A percentile compares a stretch with the other conserved stretches of the same genome.
Conservation (phyloP, 768 basidiomycete species). For the Filobasidium wieringae region DNA sequence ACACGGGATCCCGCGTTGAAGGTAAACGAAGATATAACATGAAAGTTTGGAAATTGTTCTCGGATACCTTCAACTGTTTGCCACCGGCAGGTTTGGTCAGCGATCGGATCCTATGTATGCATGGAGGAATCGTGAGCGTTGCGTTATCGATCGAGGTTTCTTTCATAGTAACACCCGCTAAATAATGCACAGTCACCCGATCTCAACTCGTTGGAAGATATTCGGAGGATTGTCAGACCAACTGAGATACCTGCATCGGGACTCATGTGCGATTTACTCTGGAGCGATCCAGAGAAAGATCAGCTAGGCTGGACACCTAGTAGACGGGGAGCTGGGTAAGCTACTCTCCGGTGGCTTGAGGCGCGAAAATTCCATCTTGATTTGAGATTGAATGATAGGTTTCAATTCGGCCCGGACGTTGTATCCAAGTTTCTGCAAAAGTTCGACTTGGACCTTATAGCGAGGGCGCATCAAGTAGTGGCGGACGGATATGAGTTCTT, state of each 20-base stretch:
- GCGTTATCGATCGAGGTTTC: background rate
- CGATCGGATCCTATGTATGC: conserved; percentile 98
- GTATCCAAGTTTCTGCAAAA: conserved; percentile 19
- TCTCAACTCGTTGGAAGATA: conserved; percentile 17
- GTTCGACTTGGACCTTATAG: conserved; percentile 17
- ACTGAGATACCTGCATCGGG: conserved; percentile 18
- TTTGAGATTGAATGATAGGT: background rate
- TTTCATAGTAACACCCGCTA: background rate
- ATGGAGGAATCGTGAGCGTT: conserved; percentile 51
- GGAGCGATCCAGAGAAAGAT: conserved; percentile 22
- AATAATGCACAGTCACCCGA: conserved; percentile 40
- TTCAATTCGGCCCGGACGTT: conserved; percentile 18
- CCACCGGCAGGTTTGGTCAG: conserved; percentile 94
- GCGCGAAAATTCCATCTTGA: background rate
- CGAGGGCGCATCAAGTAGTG: conserved; percentile 13
- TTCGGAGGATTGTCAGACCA: conserved; percentile 19
- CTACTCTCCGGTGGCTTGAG: background rate
- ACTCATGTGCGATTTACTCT: conserved; percentile 20
- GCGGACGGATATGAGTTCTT: conserved; percentile 24
- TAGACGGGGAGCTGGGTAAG: conserved; percentile 12
- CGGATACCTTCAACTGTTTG: conserved; percentile 94
- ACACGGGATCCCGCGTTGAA: too few species aligned
- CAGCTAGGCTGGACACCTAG: conserved; percentile 16
- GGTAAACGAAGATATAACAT: conserved; percentile 77
- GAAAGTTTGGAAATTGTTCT: conserved; percentile 98